Evolutionary conservation across 2,329 filamentous ascomycete genomes (phyloP).

Genomic region (Trichoderma sp.): DNA sequence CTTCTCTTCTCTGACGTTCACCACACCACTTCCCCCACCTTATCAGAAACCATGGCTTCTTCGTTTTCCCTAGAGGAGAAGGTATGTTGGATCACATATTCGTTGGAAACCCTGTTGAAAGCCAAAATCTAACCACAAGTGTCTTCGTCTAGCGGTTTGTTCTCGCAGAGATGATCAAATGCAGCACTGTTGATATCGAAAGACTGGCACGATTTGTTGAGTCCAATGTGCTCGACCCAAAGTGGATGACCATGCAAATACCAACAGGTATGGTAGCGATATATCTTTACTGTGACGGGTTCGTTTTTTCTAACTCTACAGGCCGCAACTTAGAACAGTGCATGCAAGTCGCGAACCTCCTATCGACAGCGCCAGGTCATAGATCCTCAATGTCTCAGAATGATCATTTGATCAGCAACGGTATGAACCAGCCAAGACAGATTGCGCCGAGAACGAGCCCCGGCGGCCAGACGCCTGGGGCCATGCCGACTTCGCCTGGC

Average conservation of each 20-base stretch:
- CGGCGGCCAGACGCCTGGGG: background rate
- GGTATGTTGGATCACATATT: conserved; percentile 16
- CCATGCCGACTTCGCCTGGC: background rate
- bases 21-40: background rate
- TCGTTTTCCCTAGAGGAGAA: conserved; percentile 18
- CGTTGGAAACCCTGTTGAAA: background rate
- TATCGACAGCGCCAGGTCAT: conserved; percentile 32
- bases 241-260: conserved; percentile 52
- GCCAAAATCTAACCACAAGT: background rate
- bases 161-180: conserved; percentile 60
- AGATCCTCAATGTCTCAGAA: conserved; percentile 9
- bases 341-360: conserved; percentile 41
- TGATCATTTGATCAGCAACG: conserved; percentile 6
- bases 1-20: background rate
- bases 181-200: conserved; percentile 51
- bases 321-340: conserved; percentile 52
- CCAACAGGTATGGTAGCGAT: conserved; percentile 43
- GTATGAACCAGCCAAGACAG: conserved; percentile 12
- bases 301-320: conserved; percentile 27
- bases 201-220: conserved; percentile 51
- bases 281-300: background rate
- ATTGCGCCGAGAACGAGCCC: conserved; percentile 10
- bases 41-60: conserved; percentile 11
- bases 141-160: conserved; percentile 51
- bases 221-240: conserved; percentile 42